Conservation (phyloP, 176 grass and related monocot genomes). For the Juncus inflexus region DNA sequence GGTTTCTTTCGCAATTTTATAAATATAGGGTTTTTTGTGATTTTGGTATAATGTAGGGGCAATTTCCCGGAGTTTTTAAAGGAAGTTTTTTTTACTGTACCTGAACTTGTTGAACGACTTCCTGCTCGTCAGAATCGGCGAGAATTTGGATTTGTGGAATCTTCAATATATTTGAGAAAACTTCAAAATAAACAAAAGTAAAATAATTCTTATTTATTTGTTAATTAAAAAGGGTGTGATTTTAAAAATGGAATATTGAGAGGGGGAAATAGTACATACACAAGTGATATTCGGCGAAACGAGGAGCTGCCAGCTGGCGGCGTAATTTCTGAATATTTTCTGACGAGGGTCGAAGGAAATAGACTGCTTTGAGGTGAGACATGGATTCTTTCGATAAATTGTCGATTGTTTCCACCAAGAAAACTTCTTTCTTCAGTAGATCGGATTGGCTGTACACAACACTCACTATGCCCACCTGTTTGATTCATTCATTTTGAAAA, state of each 20-base stretch:
- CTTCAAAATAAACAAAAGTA: slow-evolving; percentile 15
- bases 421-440: slow-evolving; percentile 90
- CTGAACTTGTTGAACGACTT: slow-evolving; percentile 97
- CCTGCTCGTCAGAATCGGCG: slow-evolving; percentile 93
- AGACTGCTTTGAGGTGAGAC: slow-evolving; percentile 90
- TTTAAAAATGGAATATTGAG: slow-evolving; percentile 1
- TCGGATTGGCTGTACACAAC: slow-evolving; percentile 95
- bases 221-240: too few relatives aligned
- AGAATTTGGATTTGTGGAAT: slow-evolving; percentile 93
- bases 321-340: slow-evolving; percentile 93
- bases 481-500: too few relatives aligned
- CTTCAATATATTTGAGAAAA: slow-evolving; percentile 97
- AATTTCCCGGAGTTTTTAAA: neutral
- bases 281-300: slow-evolving; percentile 87
- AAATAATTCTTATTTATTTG: neutral
- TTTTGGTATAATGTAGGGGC: too few relatives aligned
- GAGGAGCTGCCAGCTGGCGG: slow-evolving; percentile 61
- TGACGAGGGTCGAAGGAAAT: slow-evolving; percentile 72
- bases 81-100: slow-evolving; percentile 30
- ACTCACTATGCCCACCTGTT: slow-evolving; percentile 89
- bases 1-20: too few relatives aligned
- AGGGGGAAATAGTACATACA: slow-evolving; percentile 38
- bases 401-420: slow-evolving; percentile 86
- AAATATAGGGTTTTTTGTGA: neutral
- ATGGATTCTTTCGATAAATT: slow-evolving; percentile 76